Conservation (phyloP, 345 rosid species). For the Brassica incana region DNA sequence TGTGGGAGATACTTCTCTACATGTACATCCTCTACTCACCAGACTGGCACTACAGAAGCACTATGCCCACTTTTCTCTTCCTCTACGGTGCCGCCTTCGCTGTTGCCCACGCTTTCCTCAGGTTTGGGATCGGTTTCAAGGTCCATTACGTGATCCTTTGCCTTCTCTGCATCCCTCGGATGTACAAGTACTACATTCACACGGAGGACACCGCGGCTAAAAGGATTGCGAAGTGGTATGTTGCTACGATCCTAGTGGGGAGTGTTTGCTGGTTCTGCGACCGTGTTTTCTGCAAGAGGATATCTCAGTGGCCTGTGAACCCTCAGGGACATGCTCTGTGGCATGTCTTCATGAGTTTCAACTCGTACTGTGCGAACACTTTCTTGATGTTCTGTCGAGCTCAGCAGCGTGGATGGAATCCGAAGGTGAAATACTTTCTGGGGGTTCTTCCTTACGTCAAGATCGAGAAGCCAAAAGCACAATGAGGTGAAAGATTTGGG, state of each 20-base stretch:
- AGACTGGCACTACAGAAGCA: conserved; percentile 94
- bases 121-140: conserved; percentile 84
- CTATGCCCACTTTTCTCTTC: conserved; percentile 95
- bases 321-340: conserved; percentile 95
- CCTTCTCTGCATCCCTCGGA: conserved; percentile 85
- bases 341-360: conserved; percentile 93
- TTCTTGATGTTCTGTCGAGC: conserved; percentile 98
- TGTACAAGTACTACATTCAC: conserved; percentile 94
- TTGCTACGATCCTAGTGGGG: conserved; percentile 60
- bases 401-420: conserved; percentile 75
- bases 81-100: conserved; percentile 87
- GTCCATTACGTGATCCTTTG: conserved; percentile 79
- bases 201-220: conserved; percentile 66
- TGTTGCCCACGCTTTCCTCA: conserved; percentile 56
- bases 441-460: conserved; percentile 79
- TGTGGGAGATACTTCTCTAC: conserved; percentile 96
- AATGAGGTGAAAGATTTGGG: conserved; percentile 37
- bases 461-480: conserved; percentile 71
- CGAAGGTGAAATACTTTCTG: conserved; percentile 56
- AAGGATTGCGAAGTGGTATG: conserved; percentile 68
- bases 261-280: conserved; percentile 75
- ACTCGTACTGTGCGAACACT: conserved; percentile 85
- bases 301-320: conserved; percentile 66
- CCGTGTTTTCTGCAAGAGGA: conserved; percentile 56
- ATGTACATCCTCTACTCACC: conserved; percentile 97